Percentiles rank a stretch among this genome's conserved stretches.
phyloP scores from a whole-genome alignment of 1,284 basidiomycete genomes.

The Anthracocystis panici-leucophaei region DNA sequence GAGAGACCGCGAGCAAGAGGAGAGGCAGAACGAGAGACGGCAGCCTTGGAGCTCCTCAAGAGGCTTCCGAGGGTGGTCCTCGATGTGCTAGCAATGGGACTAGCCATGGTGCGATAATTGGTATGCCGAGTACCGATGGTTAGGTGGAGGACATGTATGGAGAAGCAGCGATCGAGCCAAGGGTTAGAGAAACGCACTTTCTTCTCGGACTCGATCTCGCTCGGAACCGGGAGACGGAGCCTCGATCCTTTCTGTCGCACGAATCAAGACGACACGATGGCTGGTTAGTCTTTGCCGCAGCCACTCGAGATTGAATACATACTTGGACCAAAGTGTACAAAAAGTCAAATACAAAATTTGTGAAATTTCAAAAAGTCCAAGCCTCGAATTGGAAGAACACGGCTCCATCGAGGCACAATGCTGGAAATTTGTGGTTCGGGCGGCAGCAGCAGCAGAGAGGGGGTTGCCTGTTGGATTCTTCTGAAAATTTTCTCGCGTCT shows the following conservation, averaged over 20 bases:
- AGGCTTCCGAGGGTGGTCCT: conserved; percentile 45
- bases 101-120: conserved; percentile 36
- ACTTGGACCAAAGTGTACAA: background rate
- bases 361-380: background rate
- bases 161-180: conserved; percentile 5
- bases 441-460: background rate
- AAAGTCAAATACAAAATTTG: conserved; percentile 7
- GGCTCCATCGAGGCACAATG: background rate
- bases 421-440: background rate
- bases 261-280: conserved; percentile 4
- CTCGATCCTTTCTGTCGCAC: conserved; percentile 19
- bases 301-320: conserved; percentile 12
- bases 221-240: conserved; percentile 20
- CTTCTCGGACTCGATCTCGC: background rate
- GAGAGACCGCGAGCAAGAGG: conserved; percentile 20
- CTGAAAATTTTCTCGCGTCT: conserved; percentile 38
- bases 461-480: conserved; percentile 16
- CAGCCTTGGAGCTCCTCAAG: conserved; percentile 22
- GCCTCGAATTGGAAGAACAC: background rate
- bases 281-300: conserved; percentile 43
- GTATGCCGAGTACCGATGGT: background rate
- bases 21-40: conserved; percentile 3
- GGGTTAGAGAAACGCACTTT: conserved; percentile 9
- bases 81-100: conserved; percentile 51
- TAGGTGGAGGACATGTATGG: conserved; percentile 3